Evolutionary conservation across 208 protist species (phyloP).

Genomic region (Crithidia bombi): DNA sequence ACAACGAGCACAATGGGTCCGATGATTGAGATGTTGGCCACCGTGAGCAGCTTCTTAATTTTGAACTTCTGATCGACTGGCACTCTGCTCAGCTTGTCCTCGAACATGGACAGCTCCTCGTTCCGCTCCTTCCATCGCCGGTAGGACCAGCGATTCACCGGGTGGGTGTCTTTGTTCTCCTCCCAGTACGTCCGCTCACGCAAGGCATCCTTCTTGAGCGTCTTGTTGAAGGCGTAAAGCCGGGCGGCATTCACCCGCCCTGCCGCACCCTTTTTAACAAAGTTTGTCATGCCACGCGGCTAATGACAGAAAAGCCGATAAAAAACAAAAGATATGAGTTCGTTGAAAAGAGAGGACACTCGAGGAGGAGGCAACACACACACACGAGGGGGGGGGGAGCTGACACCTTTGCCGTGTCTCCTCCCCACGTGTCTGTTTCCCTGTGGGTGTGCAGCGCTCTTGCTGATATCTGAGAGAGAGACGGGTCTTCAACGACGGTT

Average conservation of each 20-base stretch:
- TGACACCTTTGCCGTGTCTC: too few relatives aligned
- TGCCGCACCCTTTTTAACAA: constrained; percentile 54
- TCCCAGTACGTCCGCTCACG: constrained; percentile 81
- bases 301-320: not conserved
- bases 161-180: constrained; percentile 80
- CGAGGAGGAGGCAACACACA: not conserved
- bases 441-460: too few relatives aligned
- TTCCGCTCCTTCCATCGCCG: constrained; percentile 75
- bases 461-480: too few relatives aligned
- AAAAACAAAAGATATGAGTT: not conserved
- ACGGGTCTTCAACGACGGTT: too few relatives aligned
- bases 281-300: constrained; percentile 53
- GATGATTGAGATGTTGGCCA: constrained; percentile 76
- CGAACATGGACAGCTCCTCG: constrained; percentile 81
- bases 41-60: constrained; percentile 83
- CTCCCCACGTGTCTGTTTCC: too few relatives aligned
- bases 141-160: constrained; percentile 83
- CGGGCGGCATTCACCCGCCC: constrained; percentile 72
- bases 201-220: constrained; percentile 77
- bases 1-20: constrained; percentile 65
- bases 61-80: constrained; percentile 89
- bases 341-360: too few relatives aligned
- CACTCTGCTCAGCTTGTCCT: constrained; percentile 76
- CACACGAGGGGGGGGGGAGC: too few relatives aligned
- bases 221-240: constrained; percentile 85